A percentile compares a stretch with the other conserved stretches of the same genome.
These are phyloP conservation scores for Dunaliella primolecta DNA, from an alignment of 139 green algal species.

Conservation along the genomic window DNA sequence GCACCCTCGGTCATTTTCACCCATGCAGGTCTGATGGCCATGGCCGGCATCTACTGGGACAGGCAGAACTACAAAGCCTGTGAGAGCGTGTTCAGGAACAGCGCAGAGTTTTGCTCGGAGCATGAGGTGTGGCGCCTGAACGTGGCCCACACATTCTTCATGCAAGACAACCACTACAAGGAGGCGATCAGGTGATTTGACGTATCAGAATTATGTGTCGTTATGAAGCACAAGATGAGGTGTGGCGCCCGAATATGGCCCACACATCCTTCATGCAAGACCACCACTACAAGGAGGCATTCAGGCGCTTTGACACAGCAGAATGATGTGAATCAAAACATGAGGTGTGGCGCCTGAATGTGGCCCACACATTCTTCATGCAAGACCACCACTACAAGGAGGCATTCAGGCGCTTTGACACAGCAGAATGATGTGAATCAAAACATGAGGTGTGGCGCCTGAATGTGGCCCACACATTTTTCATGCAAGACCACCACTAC, in stretches of 20 bases:
- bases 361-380: slow-evolving; percentile 86
- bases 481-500: slow-evolving; percentile 79
- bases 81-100: slow-evolving; percentile 75
- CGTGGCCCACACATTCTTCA: slow-evolving; percentile 85
- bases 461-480: slow-evolving; percentile 85
- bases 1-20: too few species aligned
- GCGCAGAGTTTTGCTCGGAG: slow-evolving; percentile 82
- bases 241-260: slow-evolving; percentile 86
- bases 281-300: slow-evolving; percentile 75
- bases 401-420: slow-evolving; percentile 57
- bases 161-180: slow-evolving; percentile 77
- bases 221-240: too few species aligned
- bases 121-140: slow-evolving; percentile 85
- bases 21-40: slow-evolving; percentile 78
- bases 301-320: too few species aligned
- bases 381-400: slow-evolving; percentile 77
- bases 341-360: slow-evolving; percentile 81
- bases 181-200: slow-evolving; percentile 65
- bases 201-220: too few species aligned
- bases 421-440: too few species aligned
- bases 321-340: too few species aligned
- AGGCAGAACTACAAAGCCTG: slow-evolving; percentile 65
- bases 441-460: slow-evolving; percentile 83
- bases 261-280: slow-evolving; percentile 86
- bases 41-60: slow-evolving; percentile 78